phyloP scores from a whole-genome alignment of 2,329 filamentous ascomycete species.

The Bimuria novae-zelandiae region DNA sequence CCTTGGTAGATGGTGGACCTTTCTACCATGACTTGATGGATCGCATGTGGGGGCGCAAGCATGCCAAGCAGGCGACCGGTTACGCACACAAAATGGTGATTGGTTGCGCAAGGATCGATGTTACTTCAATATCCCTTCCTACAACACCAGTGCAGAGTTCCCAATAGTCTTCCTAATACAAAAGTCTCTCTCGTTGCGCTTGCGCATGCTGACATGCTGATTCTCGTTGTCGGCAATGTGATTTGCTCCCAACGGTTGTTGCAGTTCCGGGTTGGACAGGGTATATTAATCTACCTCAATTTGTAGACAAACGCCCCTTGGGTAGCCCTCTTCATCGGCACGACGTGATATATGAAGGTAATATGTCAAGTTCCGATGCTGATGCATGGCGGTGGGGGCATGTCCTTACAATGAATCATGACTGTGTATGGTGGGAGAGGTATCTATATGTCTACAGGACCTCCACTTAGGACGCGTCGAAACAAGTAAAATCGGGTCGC shows the following conservation, averaged over 20 bases:
- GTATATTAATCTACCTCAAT: neutral
- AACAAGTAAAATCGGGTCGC: no score
- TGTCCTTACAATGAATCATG: no score
- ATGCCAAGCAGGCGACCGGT: no score
- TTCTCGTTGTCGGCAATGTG: neutral
- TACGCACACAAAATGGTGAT: no score
- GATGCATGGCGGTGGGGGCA: neutral
- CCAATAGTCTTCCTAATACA: no score
- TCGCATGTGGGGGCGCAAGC: no score
- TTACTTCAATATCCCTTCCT: no score
- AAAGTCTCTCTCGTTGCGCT: no score
- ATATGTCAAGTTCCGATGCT: neutral
- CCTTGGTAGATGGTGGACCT: constrained; percentile 59
- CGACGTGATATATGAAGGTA: neutral
- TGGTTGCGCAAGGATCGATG: no score
- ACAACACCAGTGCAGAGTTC: no score
- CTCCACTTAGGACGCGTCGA: neutral
- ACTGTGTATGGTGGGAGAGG: neutral
- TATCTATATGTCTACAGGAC: neutral
- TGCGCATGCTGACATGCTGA: no score
- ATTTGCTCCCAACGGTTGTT: neutral
- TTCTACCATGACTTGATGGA: no score
- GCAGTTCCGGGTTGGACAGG: neutral
- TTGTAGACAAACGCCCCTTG: neutral
- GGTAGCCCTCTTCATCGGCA: neutral